A percentile compares a stretch with the other conserved stretches of the same genome.
Evolutionary conservation across 495 filamentous ascomycete genomes (phyloP).

Genomic region (Schizothecium vesticola): DNA sequence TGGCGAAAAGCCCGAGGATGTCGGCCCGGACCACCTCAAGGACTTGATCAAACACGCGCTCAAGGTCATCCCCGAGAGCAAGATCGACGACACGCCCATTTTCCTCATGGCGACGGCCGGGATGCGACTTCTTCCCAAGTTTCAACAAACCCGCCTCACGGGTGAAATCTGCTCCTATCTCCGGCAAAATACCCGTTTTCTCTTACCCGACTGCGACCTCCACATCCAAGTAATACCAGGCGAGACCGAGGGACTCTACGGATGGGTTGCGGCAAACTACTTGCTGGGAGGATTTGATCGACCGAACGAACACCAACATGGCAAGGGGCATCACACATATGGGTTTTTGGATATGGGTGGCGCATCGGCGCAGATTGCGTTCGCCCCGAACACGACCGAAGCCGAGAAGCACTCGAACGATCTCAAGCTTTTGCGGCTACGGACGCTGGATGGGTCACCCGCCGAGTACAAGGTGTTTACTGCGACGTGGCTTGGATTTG

Average conservation of each 20-base stretch:
- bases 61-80: constrained; percentile 70
- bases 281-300: constrained; percentile 86
- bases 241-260: constrained; percentile 95
- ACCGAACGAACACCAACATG: constrained; percentile 63
- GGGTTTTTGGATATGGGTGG: constrained; percentile 99
- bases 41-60: constrained; percentile 77
- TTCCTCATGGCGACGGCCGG: constrained; percentile 97
- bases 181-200: constrained; percentile 70
- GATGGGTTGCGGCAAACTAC: constrained; percentile 99
- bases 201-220: constrained; percentile 79
- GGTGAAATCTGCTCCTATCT: constrained; percentile 80
- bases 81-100: constrained; percentile 78
- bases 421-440: constrained; percentile 75
- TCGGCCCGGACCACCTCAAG: constrained; percentile 78
- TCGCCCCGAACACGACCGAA: constrained; percentile 90
- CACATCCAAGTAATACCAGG: constrained; percentile 95
- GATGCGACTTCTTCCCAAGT: constrained; percentile 78
- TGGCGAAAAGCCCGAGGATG: constrained; percentile 63
- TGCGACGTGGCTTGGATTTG: constrained; percentile 94
- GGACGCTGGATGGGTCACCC: constrained; percentile 69
- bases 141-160: constrained; percentile 65
- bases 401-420: constrained; percentile 86
- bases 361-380: constrained; percentile 94
- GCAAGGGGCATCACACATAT: constrained; percentile 91
- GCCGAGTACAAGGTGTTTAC: constrained; percentile 87